Evolutionary conservation across 2,329 filamentous ascomycete genomes (phyloP).

Genomic region (Aulographum hederae): DNA sequence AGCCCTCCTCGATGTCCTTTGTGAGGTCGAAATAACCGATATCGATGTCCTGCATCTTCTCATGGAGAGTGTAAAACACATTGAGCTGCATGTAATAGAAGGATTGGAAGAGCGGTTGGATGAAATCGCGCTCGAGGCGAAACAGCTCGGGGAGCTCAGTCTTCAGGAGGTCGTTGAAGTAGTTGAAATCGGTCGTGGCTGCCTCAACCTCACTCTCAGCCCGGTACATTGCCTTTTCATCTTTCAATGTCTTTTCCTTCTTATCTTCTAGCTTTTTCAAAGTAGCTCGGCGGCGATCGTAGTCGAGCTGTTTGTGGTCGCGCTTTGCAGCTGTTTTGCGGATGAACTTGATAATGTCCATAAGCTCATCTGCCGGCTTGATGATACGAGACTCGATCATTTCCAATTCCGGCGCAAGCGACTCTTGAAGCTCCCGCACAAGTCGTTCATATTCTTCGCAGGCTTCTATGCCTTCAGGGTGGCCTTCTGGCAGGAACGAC

Average conservation of each 20-base stretch:
- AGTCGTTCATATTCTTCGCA: conserved; percentile 94
- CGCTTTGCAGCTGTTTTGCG: conserved; percentile 77
- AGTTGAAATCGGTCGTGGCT: conserved; percentile 89
- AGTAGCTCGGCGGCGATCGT: conserved; percentile 65
- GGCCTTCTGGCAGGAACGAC: conserved; percentile 63
- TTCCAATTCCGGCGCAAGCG: conserved; percentile 77
- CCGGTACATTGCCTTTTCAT: conserved; percentile 94
- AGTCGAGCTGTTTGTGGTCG: conserved; percentile 94
- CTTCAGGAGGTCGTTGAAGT: conserved; percentile 95
- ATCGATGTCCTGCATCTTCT: conserved; percentile 92
- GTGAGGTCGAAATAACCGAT: conserved; percentile 96
- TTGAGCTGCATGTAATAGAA: conserved; percentile 99
- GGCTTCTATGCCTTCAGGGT: conserved; percentile 79
- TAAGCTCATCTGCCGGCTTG: conserved; percentile 76
- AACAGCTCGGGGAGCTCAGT: conserved; percentile 90
- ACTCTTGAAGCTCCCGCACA: conserved; percentile 77
- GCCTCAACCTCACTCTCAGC: conserved; percentile 81
- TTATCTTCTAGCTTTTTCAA: conserved; percentile 96
- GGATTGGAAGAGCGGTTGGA: conserved; percentile 89
- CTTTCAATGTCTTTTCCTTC: conserved; percentile 89
- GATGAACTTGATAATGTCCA: conserved; percentile 90
- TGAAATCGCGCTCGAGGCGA: conserved; percentile 77
- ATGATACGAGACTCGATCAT: conserved; percentile 93
- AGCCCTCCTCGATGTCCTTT: conserved; percentile 79
- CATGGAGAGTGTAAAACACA: conserved; percentile 95